Evolutionary conservation across 73 alveolate genomes (phyloP).

Genomic region (Paramecium octaurelia): DNA sequence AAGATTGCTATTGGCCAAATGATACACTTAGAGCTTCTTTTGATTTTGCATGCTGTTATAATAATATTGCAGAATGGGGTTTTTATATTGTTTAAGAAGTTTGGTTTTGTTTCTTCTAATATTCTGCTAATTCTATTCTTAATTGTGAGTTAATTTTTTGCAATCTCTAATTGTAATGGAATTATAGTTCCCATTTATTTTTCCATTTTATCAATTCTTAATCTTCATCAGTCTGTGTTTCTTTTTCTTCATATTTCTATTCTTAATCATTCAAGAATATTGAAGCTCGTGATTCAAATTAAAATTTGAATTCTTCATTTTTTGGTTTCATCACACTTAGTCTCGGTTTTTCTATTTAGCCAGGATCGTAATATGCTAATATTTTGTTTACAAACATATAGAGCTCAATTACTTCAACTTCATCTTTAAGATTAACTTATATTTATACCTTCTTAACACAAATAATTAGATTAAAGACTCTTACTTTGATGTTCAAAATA

Average conservation of each 20-base stretch:
- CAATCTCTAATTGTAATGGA: not conserved
- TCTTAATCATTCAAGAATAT: not conserved
- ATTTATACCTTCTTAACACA: conserved; percentile 17
- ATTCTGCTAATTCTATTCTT: not conserved
- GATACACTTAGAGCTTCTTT: not conserved
- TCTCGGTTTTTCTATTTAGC: not conserved
- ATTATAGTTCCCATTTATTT: not conserved
- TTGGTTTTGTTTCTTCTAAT: not conserved
- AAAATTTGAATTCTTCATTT: not conserved
- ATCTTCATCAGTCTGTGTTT: not conserved
- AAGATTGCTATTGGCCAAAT: not conserved
- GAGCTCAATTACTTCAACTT: not conserved
- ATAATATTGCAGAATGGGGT: not conserved
- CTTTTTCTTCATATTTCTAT: not conserved
- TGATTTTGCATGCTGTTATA: not conserved
- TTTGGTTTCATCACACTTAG: not conserved
- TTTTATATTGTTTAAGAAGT: not conserved
- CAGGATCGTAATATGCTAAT: not conserved
- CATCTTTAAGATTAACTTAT: not conserved
- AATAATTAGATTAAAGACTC: not conserved
- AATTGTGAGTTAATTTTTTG: not conserved
- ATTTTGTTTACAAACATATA: not conserved
- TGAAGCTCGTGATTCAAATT: not conserved
- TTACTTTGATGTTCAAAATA: not conserved
- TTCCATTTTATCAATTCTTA: not conserved